A percentile compares a stretch with the other conserved stretches of the same genome.
Evolutionary conservation across 2,329 filamentous ascomycete species (phyloP).

Genomic region (Emmonsiellopsis sp.): DNA sequence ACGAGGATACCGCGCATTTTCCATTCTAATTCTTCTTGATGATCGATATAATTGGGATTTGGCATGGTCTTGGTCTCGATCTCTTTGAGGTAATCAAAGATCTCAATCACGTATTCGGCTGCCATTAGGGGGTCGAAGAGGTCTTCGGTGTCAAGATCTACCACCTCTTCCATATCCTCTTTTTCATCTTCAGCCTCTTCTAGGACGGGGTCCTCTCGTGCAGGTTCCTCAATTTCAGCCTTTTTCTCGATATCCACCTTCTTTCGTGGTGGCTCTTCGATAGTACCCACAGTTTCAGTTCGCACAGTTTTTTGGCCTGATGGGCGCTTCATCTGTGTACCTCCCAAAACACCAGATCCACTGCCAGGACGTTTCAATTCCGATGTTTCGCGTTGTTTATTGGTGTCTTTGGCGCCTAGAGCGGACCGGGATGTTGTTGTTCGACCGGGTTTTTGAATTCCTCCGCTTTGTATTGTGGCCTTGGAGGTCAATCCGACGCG

Average conservation of each 20-base stretch:
- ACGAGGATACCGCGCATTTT: slow-evolving; percentile 95
- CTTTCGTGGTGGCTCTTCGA: slow-evolving; percentile 60
- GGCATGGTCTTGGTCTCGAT: slow-evolving; percentile 71
- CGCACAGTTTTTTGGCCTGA: slow-evolving; percentile 48
- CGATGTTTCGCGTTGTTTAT: slow-evolving; percentile 49
- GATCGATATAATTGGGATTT: slow-evolving; percentile 90
- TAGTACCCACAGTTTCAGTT: slow-evolving; percentile 51
- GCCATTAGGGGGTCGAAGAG: slow-evolving; percentile 94
- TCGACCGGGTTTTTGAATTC: slow-evolving; percentile 63
- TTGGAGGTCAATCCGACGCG: slow-evolving; percentile 69
- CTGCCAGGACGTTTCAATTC: slow-evolving; percentile 65
- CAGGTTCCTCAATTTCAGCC: slow-evolving; percentile 5
- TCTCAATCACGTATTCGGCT: slow-evolving; percentile 90
- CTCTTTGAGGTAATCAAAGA: slow-evolving; percentile 81
- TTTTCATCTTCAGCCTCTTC: slow-evolving; percentile 4
- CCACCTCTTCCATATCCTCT: slow-evolving; percentile 27
- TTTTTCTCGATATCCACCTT: slow-evolving; percentile 51
- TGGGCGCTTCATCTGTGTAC: slow-evolving; percentile 57
- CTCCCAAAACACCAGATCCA: slow-evolving; percentile 58
- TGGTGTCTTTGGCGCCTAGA: slow-evolving; percentile 54
- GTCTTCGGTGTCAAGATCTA: slow-evolving; percentile 75
- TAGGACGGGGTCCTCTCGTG: not conserved
- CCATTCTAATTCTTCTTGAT: slow-evolving; percentile 93
- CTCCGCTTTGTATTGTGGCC: slow-evolving; percentile 64
- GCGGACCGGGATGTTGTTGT: slow-evolving; percentile 53